These are phyloP conservation scores for Chalaropsis thielavioides DNA, from an alignment of 2,329 filamentous ascomycete genomes.

Conservation along the genomic window DNA sequence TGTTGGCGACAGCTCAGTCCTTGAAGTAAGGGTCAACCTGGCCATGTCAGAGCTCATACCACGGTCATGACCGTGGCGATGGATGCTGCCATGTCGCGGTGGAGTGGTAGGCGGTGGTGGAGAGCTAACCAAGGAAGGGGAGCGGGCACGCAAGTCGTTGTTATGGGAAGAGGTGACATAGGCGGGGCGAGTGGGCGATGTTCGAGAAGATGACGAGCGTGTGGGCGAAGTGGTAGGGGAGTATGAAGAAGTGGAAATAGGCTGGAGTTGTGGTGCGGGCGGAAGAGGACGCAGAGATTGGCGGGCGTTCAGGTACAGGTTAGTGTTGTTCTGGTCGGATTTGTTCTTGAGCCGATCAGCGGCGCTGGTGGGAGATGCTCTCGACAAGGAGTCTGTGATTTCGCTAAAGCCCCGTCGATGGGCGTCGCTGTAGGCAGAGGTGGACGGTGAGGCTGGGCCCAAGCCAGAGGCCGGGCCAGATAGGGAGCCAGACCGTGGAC, in stretches of 20 bases:
- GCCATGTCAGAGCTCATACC: slow-evolving; percentile 52
- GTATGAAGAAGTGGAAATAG: not conserved
- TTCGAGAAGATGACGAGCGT: slow-evolving; percentile 11
- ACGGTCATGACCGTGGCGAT: slow-evolving; percentile 31
- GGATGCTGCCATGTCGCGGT: slow-evolving; percentile 10
- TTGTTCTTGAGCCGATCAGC: slow-evolving; percentile 13
- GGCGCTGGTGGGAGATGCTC: slow-evolving; percentile 7
- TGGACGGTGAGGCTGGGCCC: slow-evolving; percentile 37
- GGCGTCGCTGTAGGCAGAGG: slow-evolving; percentile 31
- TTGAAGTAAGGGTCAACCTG: slow-evolving; percentile 35
- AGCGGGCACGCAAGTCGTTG: not conserved
- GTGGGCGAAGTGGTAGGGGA: slow-evolving; percentile 15
- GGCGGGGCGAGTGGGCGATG: slow-evolving; percentile 12
- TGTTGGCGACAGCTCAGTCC: slow-evolving; percentile 31
- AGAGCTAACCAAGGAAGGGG: slow-evolving; percentile 6
- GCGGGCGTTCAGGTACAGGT: slow-evolving; percentile 56
- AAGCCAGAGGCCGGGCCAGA: slow-evolving; percentile 19
- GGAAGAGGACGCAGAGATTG: slow-evolving; percentile 64
- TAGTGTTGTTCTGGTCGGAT: slow-evolving; percentile 36
- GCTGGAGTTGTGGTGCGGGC: slow-evolving; percentile 40
- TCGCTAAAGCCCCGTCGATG: slow-evolving; percentile 70
- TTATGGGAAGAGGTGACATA: slow-evolving; percentile 11
- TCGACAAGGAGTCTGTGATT: slow-evolving; percentile 40
- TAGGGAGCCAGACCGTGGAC: not conserved
- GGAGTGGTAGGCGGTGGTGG: slow-evolving; percentile 12